These are phyloP conservation scores for Chrysoporthe deuterocubensis DNA, from an alignment of 2,329 filamentous ascomycete species.

Conservation along the genomic window DNA sequence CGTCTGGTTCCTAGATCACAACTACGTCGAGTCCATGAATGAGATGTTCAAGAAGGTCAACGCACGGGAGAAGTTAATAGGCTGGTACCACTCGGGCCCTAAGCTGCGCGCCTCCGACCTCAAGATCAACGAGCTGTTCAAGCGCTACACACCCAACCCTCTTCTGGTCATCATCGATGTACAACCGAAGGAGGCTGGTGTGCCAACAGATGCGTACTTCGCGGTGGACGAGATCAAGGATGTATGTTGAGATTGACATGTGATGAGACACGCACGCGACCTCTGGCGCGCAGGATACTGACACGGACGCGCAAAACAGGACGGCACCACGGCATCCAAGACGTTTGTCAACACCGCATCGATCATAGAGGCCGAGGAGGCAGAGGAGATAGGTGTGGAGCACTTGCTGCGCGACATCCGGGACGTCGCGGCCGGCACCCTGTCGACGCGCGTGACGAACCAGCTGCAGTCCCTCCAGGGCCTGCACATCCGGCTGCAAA, in stretches of 20 bases:
- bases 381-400: conserved; percentile 98
- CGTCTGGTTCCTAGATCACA: conserved; percentile 99
- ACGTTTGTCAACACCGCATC: conserved; percentile 99
- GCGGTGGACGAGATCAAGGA: conserved; percentile 99
- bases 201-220: conserved; percentile 98
- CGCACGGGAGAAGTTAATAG: conserved; percentile 96
- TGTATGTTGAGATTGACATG: conserved; percentile 57
- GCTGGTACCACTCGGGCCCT: conserved; percentile 98
- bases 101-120: conserved; percentile 96
- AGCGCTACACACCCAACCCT: conserved; percentile 96
- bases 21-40: conserved; percentile 99
- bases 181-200: conserved; percentile 95
- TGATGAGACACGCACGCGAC: neutral
- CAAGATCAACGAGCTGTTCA: conserved; percentile 99
- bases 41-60: conserved; percentile 99
- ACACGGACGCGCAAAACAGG: conserved; percentile 58
- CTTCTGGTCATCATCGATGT: conserved; percentile 98
- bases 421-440: conserved; percentile 94
- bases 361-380: conserved; percentile 98
- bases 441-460: conserved; percentile 95
- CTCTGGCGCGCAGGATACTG: conserved; percentile 11
- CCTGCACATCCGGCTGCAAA: conserved; percentile 88
- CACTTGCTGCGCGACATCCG: conserved; percentile 97
- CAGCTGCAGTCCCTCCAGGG: conserved; percentile 97
- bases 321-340: conserved; percentile 94